Conservation (phyloP, 2,329 filamentous ascomycete species). For the Fusarium continuum region DNA sequence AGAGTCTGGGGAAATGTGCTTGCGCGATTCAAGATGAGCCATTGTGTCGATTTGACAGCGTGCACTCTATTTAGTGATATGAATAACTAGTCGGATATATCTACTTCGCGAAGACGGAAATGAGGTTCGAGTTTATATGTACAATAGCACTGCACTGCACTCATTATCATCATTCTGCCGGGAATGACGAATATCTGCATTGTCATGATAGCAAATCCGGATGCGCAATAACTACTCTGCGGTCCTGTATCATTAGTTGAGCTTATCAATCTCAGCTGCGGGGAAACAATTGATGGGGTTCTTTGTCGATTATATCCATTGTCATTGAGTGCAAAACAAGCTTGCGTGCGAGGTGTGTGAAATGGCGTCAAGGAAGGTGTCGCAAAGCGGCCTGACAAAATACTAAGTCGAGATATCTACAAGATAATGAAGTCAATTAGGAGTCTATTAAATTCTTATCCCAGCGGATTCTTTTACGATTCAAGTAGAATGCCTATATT, state of each 20-base stretch:
- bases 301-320: too few relatives aligned
- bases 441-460: too few relatives aligned
- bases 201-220: background rate
- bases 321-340: too few relatives aligned
- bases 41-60: background rate
- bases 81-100: too few relatives aligned
- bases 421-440: too few relatives aligned
- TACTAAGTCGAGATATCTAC: too few relatives aligned
- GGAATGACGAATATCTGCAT: background rate
- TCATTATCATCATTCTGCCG: background rate
- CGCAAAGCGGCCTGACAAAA: too few relatives aligned
- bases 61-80: too few relatives aligned
- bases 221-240: background rate
- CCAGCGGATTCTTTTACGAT: too few relatives aligned
- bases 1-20: slow-evolving; percentile 60
- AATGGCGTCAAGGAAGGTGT: background rate
- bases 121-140: background rate
- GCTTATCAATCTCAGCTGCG: background rate
- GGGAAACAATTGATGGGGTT: background rate
- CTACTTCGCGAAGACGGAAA: background rate
- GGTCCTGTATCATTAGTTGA: background rate
- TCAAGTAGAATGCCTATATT: too few relatives aligned
- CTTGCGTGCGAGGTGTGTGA: background rate
- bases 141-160: background rate
- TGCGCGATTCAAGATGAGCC: slow-evolving; percentile 53